Evolutionary conservation across 306 rosid genomes (phyloP).

Genomic region (Purshia tridentata): DNA sequence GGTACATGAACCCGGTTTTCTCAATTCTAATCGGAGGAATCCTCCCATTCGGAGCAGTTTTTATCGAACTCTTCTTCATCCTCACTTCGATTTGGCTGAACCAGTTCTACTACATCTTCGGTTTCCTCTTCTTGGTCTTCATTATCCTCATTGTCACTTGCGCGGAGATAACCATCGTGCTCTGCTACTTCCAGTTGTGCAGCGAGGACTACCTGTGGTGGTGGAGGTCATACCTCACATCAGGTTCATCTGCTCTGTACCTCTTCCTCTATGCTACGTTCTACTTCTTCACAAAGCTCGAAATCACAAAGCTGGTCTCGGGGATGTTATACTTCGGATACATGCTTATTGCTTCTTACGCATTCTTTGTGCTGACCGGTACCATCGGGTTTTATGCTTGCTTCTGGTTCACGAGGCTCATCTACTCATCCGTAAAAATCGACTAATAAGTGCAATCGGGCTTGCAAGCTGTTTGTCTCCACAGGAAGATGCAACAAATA

Average conservation of each 20-base stretch:
- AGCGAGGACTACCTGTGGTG: constrained; percentile 98
- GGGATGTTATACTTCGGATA: constrained; percentile 84
- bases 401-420: constrained; percentile 96
- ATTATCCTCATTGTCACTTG: constrained; percentile 83
- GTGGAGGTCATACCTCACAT: constrained; percentile 96
- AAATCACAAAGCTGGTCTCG: constrained; percentile 90
- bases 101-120: constrained; percentile 98
- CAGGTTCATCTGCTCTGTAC: constrained; percentile 93
- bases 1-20: constrained; percentile 96
- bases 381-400: constrained; percentile 95
- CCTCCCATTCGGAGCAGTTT: constrained; percentile 96
- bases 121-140: constrained; percentile 95
- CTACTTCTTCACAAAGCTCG: constrained; percentile 99
- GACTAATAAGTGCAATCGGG: constrained; percentile 45
- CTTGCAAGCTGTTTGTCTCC: constrained; percentile 12
- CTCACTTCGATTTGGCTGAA: constrained; percentile 98
- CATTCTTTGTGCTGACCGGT: constrained; percentile 94
- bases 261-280: constrained; percentile 92
- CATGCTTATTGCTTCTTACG: constrained; percentile 92
- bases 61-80: constrained; percentile 97
- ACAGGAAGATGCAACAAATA: constrained; percentile 33
- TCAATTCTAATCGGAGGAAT: constrained; percentile 94
- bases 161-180: constrained; percentile 92
- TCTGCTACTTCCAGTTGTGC: constrained; percentile 98
- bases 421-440: constrained; percentile 96